phyloP scores from a whole-genome alignment of 2,329 filamentous ascomycete genomes.

The Calonectria honghensis region DNA sequence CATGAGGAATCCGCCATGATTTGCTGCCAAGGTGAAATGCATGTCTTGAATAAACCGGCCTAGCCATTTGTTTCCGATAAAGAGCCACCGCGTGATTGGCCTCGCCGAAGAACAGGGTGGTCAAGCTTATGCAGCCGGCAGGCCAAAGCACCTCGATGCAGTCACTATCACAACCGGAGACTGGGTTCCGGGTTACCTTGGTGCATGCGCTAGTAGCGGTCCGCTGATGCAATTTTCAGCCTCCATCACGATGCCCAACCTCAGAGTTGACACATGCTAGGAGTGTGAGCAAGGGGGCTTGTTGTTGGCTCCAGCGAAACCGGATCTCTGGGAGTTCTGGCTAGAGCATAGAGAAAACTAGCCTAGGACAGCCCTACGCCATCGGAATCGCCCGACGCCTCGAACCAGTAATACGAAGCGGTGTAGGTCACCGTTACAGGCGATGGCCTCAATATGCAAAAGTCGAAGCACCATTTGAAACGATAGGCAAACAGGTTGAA shows the following conservation, averaged over 20 bases:
- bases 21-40: background rate
- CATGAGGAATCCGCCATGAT: background rate
- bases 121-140: background rate
- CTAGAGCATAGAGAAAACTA: background rate
- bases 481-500: background rate
- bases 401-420: background rate
- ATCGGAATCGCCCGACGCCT: background rate
- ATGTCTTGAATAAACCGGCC: background rate
- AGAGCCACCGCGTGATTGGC: background rate
- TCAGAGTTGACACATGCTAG: background rate
- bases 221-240: background rate
- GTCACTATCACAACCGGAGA: background rate
- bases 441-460: background rate
- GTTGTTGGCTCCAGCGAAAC: background rate
- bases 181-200: background rate
- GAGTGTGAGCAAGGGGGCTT: background rate
- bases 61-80: background rate
- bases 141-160: background rate
- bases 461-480: background rate
- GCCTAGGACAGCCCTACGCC: background rate
- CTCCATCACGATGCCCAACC: constrained; percentile 7
- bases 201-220: background rate
- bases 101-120: background rate
- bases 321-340: background rate
- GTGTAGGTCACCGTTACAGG: background rate